Evolutionary conservation across 2,329 filamentous ascomycete species (phyloP), one percentile per base, ranked within the genome.

Genomic region (Sporothrix sp.): DNA sequence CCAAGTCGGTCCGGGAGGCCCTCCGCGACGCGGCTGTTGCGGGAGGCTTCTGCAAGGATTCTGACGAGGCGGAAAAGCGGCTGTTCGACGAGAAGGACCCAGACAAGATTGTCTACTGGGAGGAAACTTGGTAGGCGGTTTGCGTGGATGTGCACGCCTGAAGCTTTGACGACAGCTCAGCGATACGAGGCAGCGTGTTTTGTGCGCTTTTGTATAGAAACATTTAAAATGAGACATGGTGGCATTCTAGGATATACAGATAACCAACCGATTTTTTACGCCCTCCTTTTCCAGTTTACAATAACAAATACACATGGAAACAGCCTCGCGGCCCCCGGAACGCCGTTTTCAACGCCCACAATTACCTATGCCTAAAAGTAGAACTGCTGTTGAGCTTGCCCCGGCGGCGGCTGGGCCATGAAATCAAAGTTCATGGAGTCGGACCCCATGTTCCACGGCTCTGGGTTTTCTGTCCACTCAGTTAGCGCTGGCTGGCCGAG

Each of bases 351-450:
- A n/a, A 28, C 33, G 18, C 14, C 33, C 36, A 38, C 7, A 13
- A 27, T 32, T n/a, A 4, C n/a, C n/a, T n/a, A n/a, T n/a, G 25
- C 3, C 16, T 63, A 79, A 56, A 78, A 81, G 59, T 80, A 80
- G 56, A 75, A 79, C 51, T 73, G 75, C 54, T 70, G 68, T 36
- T 73, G 71, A 14, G 74, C 71, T 56, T 80, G 76, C 4, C 77
- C 77, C 0, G 77, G 76, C 5, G 76, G 75, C 8, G 76, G 74
- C 56, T 80, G 77, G 0, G 77, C 74, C 51, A 78, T 61, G 56
- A 81, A 81, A 58, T 80, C 77, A 62, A 80, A 80, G 59, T 73
- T 80, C 69, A 81, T 72, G 30, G 71, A 64, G 58, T 80, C 78
- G 51, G 76, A 63, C 39, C 70, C 73, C 7, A 71, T 68, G 54